Conservation (phyloP, 2,329 filamentous ascomycete species). For the Fonsecaea pedrosoi region DNA sequence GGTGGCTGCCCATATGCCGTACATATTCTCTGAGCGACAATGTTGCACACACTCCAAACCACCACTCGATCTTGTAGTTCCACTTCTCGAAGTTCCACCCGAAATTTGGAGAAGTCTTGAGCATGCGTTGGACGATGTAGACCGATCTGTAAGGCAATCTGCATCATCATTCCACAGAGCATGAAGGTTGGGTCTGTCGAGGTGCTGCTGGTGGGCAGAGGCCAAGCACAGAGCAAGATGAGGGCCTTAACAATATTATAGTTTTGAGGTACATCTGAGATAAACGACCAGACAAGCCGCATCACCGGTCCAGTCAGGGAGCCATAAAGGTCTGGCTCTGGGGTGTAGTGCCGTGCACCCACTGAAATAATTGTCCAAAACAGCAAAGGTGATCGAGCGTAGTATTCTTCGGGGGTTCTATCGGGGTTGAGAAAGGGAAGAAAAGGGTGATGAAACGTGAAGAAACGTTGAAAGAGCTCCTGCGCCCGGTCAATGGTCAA, state of each 20-base stretch:
- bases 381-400: slow-evolving; percentile 65
- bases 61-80: slow-evolving; percentile 69
- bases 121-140: slow-evolving; percentile 69
- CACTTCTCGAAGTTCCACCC: slow-evolving; percentile 63
- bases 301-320: slow-evolving; percentile 61
- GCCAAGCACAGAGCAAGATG: slow-evolving; percentile 69
- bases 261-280: slow-evolving; percentile 66
- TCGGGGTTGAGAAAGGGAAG: slow-evolving; percentile 66
- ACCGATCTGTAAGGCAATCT: slow-evolving; percentile 71
- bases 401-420: slow-evolving; percentile 63
- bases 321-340: slow-evolving; percentile 61
- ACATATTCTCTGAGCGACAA: slow-evolving; percentile 70
- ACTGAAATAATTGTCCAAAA: slow-evolving; percentile 72
- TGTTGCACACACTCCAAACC: slow-evolving; percentile 73
- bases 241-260: slow-evolving; percentile 70
- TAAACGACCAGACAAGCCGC: slow-evolving; percentile 66
- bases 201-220: slow-evolving; percentile 67
- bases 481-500: slow-evolving; percentile 51
- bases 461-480: slow-evolving; percentile 64
- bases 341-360: slow-evolving; percentile 65
- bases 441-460: slow-evolving; percentile 68
- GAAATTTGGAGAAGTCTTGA: slow-evolving; percentile 61
- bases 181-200: slow-evolving; percentile 71
- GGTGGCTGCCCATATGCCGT: slow-evolving; percentile 74
- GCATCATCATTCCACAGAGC: slow-evolving; percentile 70